A percentile compares a stretch with the other conserved stretches of the same genome.
Evolutionary conservation across 495 filamentous ascomycete genomes (phyloP).

Genomic region (Podospora pseudocomata): DNA sequence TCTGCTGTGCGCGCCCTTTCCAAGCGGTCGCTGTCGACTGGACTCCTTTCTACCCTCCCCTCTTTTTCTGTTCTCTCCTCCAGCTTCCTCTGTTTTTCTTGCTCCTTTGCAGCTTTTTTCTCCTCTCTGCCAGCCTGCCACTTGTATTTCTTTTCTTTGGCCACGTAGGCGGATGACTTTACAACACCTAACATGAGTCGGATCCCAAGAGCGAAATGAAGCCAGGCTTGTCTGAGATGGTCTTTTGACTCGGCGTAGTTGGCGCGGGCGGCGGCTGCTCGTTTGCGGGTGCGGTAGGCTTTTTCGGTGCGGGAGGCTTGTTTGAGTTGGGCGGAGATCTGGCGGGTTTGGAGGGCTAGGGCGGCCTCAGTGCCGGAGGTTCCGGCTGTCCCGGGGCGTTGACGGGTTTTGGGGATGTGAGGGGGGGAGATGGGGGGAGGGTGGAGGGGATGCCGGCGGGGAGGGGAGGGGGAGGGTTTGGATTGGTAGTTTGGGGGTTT

Average conservation of each 20-base stretch:
- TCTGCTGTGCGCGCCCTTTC: not conserved
- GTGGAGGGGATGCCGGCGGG: not conserved
- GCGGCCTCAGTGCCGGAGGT: slow-evolving; percentile 34
- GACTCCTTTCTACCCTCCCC: slow-evolving; percentile 18
- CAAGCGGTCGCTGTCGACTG: not conserved
- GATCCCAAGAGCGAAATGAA: slow-evolving; percentile 27
- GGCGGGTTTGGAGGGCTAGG: slow-evolving; percentile 25
- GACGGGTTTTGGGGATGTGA: not conserved
- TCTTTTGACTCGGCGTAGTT: slow-evolving; percentile 26
- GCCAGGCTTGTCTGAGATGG: slow-evolving; percentile 25
- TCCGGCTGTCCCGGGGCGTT: slow-evolving; percentile 29
- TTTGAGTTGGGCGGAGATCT: slow-evolving; percentile 24
- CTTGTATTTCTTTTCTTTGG: slow-evolving; percentile 15
- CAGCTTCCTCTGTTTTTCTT: slow-evolving; percentile 14
- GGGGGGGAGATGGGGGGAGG: slow-evolving; percentile 7
- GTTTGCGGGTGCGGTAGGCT: slow-evolving; percentile 29
- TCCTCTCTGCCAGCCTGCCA: not conserved
- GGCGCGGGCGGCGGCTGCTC: slow-evolving; percentile 25
- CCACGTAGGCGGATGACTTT: slow-evolving; percentile 19
- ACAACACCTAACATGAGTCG: slow-evolving; percentile 17
- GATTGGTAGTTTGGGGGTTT: not conserved
- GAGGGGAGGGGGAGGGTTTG: slow-evolving; percentile 1
- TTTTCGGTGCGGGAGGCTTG: slow-evolving; percentile 31
- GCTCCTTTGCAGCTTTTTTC: slow-evolving; percentile 11
- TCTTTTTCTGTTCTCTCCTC: slow-evolving; percentile 21